Conservation (phyloP, 1,284 basidiomycete genomes). For the Pseudozyma hubeiensis region DNA sequence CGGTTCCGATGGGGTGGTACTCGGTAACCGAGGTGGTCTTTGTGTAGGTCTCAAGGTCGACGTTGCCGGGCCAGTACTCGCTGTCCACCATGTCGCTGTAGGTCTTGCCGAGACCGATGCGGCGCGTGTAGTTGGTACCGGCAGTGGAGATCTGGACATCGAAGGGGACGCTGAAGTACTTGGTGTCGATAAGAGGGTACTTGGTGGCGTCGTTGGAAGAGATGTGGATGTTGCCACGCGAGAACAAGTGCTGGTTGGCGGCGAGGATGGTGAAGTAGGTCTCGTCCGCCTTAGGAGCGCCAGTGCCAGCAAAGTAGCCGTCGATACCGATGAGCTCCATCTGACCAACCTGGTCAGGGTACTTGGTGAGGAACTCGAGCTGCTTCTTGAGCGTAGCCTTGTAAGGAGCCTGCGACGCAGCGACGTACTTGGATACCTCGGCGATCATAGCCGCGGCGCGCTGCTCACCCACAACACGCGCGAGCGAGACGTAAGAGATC, state of each 20-base stretch:
- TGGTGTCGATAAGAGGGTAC: slow-evolving; percentile 75
- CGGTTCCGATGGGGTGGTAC: slow-evolving; percentile 74
- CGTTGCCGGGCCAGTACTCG: slow-evolving; percentile 57
- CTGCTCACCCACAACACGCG: slow-evolving; percentile 47
- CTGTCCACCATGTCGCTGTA: slow-evolving; percentile 51
- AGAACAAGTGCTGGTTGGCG: slow-evolving; percentile 76
- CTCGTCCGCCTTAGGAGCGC: slow-evolving; percentile 49
- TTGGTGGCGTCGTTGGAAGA: slow-evolving; percentile 74
- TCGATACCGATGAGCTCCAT: slow-evolving; percentile 65
- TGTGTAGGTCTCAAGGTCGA: slow-evolving; percentile 66
- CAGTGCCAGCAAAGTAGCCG: slow-evolving; percentile 62
- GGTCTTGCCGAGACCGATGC: slow-evolving; percentile 41
- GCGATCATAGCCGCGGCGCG: slow-evolving; percentile 44
- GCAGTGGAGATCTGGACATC: slow-evolving; percentile 57
- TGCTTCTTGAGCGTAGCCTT: slow-evolving; percentile 56
- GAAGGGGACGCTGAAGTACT: slow-evolving; percentile 71
- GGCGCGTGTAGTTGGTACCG: slow-evolving; percentile 60
- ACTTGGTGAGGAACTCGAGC: slow-evolving; percentile 57
- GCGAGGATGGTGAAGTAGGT: slow-evolving; percentile 64
- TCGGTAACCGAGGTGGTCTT: slow-evolving; percentile 61
- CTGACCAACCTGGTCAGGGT: slow-evolving; percentile 53
- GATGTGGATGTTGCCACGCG: slow-evolving; percentile 72
- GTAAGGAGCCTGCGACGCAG: slow-evolving; percentile 41
- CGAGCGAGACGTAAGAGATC: slow-evolving; percentile 63
- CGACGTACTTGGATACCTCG: slow-evolving; percentile 54